These are phyloP conservation scores for Penicillium psychrofluorescens DNA, from an alignment of 495 filamentous ascomycete genomes.

Conservation along the genomic window DNA sequence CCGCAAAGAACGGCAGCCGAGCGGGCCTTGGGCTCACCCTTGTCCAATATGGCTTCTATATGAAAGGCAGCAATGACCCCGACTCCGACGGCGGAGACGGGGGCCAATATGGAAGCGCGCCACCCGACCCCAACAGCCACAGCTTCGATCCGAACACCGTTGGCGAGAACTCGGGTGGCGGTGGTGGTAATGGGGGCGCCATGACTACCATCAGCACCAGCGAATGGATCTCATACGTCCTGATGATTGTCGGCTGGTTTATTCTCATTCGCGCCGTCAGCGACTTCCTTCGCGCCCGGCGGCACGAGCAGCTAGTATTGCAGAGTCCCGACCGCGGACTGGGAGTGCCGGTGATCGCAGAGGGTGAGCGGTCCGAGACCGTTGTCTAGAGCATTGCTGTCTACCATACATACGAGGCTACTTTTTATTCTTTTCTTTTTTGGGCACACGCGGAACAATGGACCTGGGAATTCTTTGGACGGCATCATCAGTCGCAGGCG, in stretches of 20 bases:
- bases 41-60: conserved; percentile 94
- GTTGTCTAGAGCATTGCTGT: conserved; percentile 53
- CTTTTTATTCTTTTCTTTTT: neutral
- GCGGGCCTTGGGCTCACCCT: conserved; percentile 91
- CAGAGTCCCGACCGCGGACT: conserved; percentile 91
- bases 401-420: neutral
- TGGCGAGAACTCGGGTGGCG: conserved; percentile 31
- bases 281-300: conserved; percentile 78
- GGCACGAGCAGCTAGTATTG: conserved; percentile 86
- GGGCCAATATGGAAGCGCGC: conserved; percentile 44
- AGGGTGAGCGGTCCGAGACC: conserved; percentile 74
- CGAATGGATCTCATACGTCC: conserved; percentile 84
- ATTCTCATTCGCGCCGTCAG: conserved; percentile 84
- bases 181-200: conserved; percentile 28
- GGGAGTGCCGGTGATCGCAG: conserved; percentile 78
- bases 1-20: conserved; percentile 92
- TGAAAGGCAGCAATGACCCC: conserved; percentile 58
- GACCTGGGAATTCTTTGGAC: too few species aligned
- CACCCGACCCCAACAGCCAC: conserved; percentile 83
- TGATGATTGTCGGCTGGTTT: conserved; percentile 99
- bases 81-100: conserved; percentile 42
- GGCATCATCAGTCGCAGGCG: neutral
- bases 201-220: conserved; percentile 52
- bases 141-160: conserved; percentile 74
- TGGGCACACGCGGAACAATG: too few species aligned